Evolutionary conservation across 139 green algal species (phyloP), one percentile per base, ranked within the genome.

Genomic region (Micractinium conductrix): DNA sequence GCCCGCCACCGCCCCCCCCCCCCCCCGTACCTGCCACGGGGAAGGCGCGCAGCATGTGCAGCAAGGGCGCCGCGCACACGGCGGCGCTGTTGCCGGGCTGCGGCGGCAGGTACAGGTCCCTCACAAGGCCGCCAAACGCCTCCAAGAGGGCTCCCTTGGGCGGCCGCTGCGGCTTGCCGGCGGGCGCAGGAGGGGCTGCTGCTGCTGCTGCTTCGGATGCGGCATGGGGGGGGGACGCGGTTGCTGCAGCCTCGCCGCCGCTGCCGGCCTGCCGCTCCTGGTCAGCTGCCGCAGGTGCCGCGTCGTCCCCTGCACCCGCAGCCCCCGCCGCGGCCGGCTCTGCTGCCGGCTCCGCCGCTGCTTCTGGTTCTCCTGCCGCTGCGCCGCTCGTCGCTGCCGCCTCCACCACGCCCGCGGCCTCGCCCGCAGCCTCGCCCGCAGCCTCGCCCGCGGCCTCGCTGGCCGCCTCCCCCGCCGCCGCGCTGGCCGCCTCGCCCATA

Each of bases 31-130:
- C 75, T 55, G 75, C 75, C 45, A 86, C 78, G 21, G 86, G 85
- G 81, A 70, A 92, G 78, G 78, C 48, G 6, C 43, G 75, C 69
- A 91, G 80, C 35, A 72, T 80, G 30, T 50, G 42, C 69, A 92
- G 45, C 58, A 92, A 83, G 37, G 78, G 69, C 19, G 55, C 40
- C 4, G 84, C 79, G 68, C 85, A 80, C 67, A 87, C 82, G 3
- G 55, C 67, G 28, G 19, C 14, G 48, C 44, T 26, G 24, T 48
- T 48, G 16, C 48, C 43, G 10, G 30, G 33, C n/a, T n/a, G n/a
- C 14, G 38, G 35, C 45, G 50, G 60, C 42, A 85, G n/a, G 45
- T 83, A 90, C n/a, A 90, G 33, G 33, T 90, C 45, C 4, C 40
- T 40, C 38, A 88, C 45, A 38, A 88, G 37, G 30, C 53, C 53